Base-by-base conservation (phyloP, 139 green algal species). In the Picochlorum costavermella region DNA sequence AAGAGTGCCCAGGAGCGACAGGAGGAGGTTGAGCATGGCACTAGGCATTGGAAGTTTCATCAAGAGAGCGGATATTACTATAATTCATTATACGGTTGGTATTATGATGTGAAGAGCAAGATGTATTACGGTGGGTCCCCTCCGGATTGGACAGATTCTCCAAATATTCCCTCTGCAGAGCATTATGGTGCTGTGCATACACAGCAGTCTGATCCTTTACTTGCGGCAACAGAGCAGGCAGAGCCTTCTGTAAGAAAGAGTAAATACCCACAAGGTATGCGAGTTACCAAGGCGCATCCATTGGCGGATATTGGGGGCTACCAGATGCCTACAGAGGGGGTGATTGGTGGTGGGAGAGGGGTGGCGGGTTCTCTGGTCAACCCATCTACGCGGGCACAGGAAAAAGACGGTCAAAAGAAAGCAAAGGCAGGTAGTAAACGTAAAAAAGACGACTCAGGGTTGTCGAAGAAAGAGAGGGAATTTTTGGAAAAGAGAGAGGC, bases 61-160 rank as follows among this genome's bases (percentile, higher is more conserved):
- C 28, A 60, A 10, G 68, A n/a, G 4, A 66, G 64, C 23, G 69
- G 49, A 6, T 87, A 89, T 61, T 81, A 84, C 59, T 92, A 92
- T 72, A 88, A 92, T 64, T 74, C 69, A 4, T 37, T 62, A 6
- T 72, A 84, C 50, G 62, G 77, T 61, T 87, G 71, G 68, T 90
- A 90, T 57, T 88, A 83, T 46, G 79, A 90, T 56, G 61, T 64
- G 10, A 83, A 84, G 48, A 84, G 69, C 48, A 59, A 40, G 11
- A 81, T 81, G 76, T 93, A 93, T 63, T 93, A 90, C 64, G 86
- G 86, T 6, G 86, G 86, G 0, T 81, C 91, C 2, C 84, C 84
- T 2, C 63, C 75, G 9, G 67, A 68, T 1, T 93, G 86, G 86
- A 83, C 80, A 17, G 50, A 66, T 6, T 16, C 50, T 0, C 85